Evolutionary conservation across 2,329 filamentous ascomycete genomes (phyloP).

Genomic region (Xylariaceae sp.): DNA sequence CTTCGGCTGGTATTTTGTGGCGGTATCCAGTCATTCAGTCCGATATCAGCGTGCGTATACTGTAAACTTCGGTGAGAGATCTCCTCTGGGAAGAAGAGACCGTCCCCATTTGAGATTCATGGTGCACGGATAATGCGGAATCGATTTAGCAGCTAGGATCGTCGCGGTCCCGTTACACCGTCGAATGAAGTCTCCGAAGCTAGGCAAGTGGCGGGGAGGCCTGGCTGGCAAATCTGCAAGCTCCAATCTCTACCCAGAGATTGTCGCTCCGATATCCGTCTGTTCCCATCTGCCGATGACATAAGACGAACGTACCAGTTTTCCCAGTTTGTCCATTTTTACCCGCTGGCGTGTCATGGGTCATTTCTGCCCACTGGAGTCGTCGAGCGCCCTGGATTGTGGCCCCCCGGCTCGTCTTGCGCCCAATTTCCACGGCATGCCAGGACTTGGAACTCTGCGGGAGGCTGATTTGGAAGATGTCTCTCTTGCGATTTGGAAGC

Average conservation of each 20-base stretch:
- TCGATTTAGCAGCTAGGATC: conserved; percentile 44
- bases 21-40: conserved; percentile 35
- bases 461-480: conserved; percentile 36
- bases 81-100: conserved; percentile 28
- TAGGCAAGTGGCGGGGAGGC: conserved; percentile 28
- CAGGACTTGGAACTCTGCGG: conserved; percentile 25
- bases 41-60: conserved; percentile 34
- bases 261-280: conserved; percentile 28
- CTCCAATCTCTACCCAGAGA: conserved; percentile 42
- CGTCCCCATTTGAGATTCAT: conserved; percentile 25
- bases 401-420: conserved; percentile 33
- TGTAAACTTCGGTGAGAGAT: conserved; percentile 40
- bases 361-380: background rate
- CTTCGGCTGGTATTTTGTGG: conserved; percentile 26
- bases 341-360: background rate
- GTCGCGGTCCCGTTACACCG: conserved; percentile 39
- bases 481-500: conserved; percentile 47
- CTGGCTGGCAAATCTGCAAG: conserved; percentile 41
- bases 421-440: conserved; percentile 32
- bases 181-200: conserved; percentile 39
- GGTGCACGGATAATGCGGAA: conserved; percentile 38
- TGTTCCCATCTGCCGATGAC: conserved; percentile 39
- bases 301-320: conserved; percentile 33
- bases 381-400: background rate
- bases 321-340: background rate